Conservation (phyloP, 2,329 filamentous ascomycete species). For the Epichloe typhina region DNA sequence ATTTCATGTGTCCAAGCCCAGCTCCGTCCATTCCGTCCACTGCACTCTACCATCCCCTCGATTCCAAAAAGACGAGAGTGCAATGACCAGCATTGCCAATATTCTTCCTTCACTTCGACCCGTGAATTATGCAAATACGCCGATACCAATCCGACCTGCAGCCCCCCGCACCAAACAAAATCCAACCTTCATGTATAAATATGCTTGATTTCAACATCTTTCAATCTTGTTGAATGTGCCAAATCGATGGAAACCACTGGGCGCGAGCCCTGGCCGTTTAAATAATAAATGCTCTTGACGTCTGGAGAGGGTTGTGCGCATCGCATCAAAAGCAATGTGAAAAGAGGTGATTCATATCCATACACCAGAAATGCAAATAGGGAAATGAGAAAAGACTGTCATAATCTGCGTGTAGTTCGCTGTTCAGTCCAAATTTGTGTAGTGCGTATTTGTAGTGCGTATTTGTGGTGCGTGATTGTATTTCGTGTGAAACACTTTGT, state of each 20-base stretch:
- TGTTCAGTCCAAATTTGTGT: not conserved
- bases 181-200: not conserved
- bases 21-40: not conserved
- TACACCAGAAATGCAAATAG: not conserved
- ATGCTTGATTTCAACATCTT: not conserved
- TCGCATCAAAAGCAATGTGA: not conserved
- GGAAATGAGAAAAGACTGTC: not conserved
- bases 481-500: not conserved
- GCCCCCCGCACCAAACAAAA: not conserved
- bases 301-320: too few relatives aligned
- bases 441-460: too few relatives aligned
- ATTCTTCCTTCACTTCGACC: not conserved
- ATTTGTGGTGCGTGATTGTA: not conserved
- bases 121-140: not conserved
- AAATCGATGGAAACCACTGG: not conserved
- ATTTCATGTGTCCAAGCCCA: not conserved
- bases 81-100: slow-evolving; percentile 6
- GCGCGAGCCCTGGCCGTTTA: not conserved
- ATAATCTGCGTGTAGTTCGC: not conserved
- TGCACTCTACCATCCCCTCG: slow-evolving; percentile 1
- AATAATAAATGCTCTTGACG: not conserved
- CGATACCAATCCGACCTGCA: not conserved
- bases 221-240: not conserved
- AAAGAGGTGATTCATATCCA: not conserved
- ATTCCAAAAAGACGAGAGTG: slow-evolving; percentile 3